A percentile compares a stretch with the other conserved stretches of the same genome.
Evolutionary conservation across 495 filamentous ascomycete genomes (phyloP).

Genomic region (Cercophora samala): DNA sequence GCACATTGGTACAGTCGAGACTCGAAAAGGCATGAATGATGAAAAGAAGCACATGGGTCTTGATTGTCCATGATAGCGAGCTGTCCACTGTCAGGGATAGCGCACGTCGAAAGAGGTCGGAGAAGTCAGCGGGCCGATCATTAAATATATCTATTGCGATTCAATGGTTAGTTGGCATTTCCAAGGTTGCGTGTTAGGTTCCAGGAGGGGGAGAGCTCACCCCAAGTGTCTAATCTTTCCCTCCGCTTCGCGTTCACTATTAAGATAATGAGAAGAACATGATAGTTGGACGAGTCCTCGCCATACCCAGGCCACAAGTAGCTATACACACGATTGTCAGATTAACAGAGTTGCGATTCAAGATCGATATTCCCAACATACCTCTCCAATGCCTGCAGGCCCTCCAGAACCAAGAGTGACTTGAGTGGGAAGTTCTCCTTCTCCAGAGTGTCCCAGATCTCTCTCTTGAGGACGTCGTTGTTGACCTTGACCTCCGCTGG

Average conservation of each 20-base stretch:
- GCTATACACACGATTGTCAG: constrained; percentile 42
- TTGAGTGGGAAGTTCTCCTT: constrained; percentile 71
- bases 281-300: constrained; percentile 85
- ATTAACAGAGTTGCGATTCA: not conserved
- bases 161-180: not conserved
- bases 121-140: constrained; percentile 77
- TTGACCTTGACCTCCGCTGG: constrained; percentile 64
- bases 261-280: constrained; percentile 79
- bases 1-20: constrained; percentile 79
- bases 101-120: constrained; percentile 82
- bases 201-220: constrained; percentile 11
- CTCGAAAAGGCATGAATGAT: constrained; percentile 91
- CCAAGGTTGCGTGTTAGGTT: not conserved
- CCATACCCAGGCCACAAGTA: constrained; percentile 93
- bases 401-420: constrained; percentile 79
- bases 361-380: constrained; percentile 33
- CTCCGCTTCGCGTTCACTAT: constrained; percentile 84
- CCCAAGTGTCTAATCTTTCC: constrained; percentile 85
- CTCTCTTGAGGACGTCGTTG: constrained; percentile 77
- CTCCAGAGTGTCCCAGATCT: constrained; percentile 89
- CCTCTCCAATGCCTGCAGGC: constrained; percentile 86
- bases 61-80: constrained; percentile 65
- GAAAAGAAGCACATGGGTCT: constrained; percentile 78
- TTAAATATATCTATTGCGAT: constrained; percentile 58
- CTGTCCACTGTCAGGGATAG: constrained; percentile 84